Evolutionary conservation across 768 basidiomycete species (phyloP).

Genomic region (Tricholoma hemisulphureum): DNA sequence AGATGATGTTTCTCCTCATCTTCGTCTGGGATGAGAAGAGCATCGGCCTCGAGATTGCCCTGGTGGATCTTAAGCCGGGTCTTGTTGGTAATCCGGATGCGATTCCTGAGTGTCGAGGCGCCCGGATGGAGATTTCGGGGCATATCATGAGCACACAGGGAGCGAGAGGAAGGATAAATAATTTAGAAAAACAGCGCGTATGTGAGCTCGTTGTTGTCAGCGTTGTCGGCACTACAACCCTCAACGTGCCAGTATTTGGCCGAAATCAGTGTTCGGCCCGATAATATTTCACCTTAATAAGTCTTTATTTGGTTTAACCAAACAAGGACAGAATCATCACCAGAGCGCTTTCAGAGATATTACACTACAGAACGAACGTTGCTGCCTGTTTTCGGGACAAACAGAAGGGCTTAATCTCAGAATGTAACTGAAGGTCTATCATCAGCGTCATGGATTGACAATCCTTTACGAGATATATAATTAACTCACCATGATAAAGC

Average conservation of each 20-base stretch:
- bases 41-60: constrained; percentile 79
- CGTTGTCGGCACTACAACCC: constrained; percentile 48
- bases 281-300: constrained; percentile 38
- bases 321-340: constrained; percentile 30
- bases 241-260: constrained; percentile 60
- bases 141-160: constrained; percentile 71
- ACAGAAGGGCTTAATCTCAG: background rate
- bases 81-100: constrained; percentile 91
- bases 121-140: constrained; percentile 78
- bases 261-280: constrained; percentile 62
- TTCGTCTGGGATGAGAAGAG: constrained; percentile 79
- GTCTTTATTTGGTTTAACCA: constrained; percentile 36
- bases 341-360: background rate
- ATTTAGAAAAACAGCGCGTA: constrained; percentile 33
- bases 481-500: background rate
- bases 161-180: constrained; percentile 34
- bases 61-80: constrained; percentile 82
- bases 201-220: constrained; percentile 47
- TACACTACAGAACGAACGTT: background rate
- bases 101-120: constrained; percentile 77
- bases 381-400: background rate
- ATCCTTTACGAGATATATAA: background rate
- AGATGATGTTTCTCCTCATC: constrained; percentile 82
- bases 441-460: background rate
- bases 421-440: background rate